Evolutionary conservation across 352 stramenopile genomes (phyloP).

Genomic region (Stephanocyclus meneghinianus): DNA sequence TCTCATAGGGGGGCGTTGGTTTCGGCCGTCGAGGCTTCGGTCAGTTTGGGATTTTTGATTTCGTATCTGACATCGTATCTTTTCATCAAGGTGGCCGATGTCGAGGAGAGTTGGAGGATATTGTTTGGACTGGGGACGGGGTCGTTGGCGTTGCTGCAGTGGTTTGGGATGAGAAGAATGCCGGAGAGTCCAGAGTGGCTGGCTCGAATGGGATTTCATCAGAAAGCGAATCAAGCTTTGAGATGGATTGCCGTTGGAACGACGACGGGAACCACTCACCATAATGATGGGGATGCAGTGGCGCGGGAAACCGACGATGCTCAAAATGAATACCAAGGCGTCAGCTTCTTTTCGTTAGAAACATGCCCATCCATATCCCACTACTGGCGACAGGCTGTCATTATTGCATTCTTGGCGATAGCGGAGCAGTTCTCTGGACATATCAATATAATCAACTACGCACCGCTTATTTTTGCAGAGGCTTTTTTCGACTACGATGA

Average conservation of each 20-base stretch:
- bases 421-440: slow-evolving; percentile 78
- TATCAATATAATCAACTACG: slow-evolving; percentile 51
- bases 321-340: slow-evolving; percentile 22
- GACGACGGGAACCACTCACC: background rate
- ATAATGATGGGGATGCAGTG: background rate
- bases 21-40: slow-evolving; percentile 82
- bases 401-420: slow-evolving; percentile 63
- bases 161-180: slow-evolving; percentile 70
- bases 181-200: slow-evolving; percentile 77
- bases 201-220: slow-evolving; percentile 49
- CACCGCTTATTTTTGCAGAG: slow-evolving; percentile 70
- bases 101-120: slow-evolving; percentile 76
- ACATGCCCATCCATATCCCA: slow-evolving; percentile 31
- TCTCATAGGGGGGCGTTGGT: slow-evolving; percentile 80
- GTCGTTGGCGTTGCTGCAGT: slow-evolving; percentile 63
- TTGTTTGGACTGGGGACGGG: slow-evolving; percentile 74
- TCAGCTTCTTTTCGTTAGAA: slow-evolving; percentile 37
- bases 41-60: slow-evolving; percentile 81
- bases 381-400: slow-evolving; percentile 44
- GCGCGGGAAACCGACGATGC: background rate
- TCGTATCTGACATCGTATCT: slow-evolving; percentile 61
- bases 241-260: slow-evolving; percentile 33
- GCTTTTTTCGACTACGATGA: slow-evolving; percentile 52
- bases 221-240: slow-evolving; percentile 52
- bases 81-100: slow-evolving; percentile 29